These are phyloP conservation scores for Avena eriantha DNA, from an alignment of 176 grass and related monocot genomes.

Conservation along the genomic window DNA sequence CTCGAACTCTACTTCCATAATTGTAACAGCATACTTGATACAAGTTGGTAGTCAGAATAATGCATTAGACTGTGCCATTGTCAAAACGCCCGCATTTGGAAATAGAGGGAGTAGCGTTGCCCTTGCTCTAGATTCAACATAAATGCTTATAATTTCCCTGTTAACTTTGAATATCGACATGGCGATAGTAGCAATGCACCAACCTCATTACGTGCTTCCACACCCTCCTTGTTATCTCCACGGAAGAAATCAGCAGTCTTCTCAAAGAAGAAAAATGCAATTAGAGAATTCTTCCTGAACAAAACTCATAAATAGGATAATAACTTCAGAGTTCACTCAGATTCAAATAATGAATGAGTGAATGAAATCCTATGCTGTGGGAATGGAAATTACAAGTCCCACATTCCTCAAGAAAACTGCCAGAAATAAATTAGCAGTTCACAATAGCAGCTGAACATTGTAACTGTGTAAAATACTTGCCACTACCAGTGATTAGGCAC, in stretches of 20 bases:
- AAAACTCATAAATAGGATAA: constrained; percentile 27
- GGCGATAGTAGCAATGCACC: constrained; percentile 37
- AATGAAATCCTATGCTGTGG: background rate
- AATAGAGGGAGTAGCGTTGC: background rate
- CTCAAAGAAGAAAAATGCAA: constrained; percentile 49
- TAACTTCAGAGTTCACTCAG: background rate
- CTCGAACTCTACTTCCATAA: background rate
- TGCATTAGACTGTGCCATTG: background rate
- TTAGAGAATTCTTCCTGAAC: constrained; percentile 40
- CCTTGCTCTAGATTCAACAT: constrained; percentile 16
- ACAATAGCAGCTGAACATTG: background rate
- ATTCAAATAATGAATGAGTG: constrained; percentile 20
- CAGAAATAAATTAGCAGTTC: constrained; percentile 5
- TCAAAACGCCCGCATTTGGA: background rate
- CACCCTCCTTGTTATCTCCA: constrained; percentile 91
- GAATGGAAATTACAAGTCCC: constrained; percentile 9
- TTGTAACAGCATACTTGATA: background rate
- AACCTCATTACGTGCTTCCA: constrained; percentile 98
- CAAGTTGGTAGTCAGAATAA: constrained; percentile 2
- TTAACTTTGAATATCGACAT: background rate
- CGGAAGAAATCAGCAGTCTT: constrained; percentile 97
- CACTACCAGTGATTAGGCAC: background rate
- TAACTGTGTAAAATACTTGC: background rate
- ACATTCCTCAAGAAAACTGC: constrained; percentile 25
- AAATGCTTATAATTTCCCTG: background rate